A percentile compares a stretch with the other conserved stretches of the same genome.
Conservation (phyloP, 1,284 basidiomycete genomes). For the Porodaedalea pini region DNA sequence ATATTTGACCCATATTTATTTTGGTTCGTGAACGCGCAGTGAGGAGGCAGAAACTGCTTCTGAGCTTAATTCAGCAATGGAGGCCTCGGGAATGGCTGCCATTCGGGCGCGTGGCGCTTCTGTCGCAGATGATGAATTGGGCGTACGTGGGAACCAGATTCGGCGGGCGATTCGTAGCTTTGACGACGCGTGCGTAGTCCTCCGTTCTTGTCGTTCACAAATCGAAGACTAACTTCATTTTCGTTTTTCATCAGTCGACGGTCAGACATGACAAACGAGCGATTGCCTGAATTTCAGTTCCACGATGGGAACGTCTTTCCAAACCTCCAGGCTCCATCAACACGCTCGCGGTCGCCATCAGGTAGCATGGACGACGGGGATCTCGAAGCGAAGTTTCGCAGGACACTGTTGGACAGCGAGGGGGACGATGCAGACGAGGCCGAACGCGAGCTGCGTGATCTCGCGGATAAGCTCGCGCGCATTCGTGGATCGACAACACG, state of each 20-base stretch:
- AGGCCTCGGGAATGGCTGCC: conserved; percentile 15
- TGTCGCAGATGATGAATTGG: conserved; percentile 43
- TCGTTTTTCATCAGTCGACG: conserved; percentile 59
- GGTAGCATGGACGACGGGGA: conserved; percentile 51
- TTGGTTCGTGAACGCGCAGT: conserved; percentile 37
- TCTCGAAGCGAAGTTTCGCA: conserved; percentile 84
- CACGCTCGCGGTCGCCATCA: conserved; percentile 44
- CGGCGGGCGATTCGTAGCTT: conserved; percentile 84
- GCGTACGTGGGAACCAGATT: conserved; percentile 59
- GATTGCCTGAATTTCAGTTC: conserved; percentile 65
- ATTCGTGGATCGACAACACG: conserved; percentile 42
- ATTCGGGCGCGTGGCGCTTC: conserved; percentile 36
- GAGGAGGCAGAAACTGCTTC: conserved; percentile 94
- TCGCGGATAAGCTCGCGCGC: conserved; percentile 60
- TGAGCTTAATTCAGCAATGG: conserved; percentile 66
- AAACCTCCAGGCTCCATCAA: conserved; percentile 59
- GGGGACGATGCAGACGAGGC: conserved; percentile 47
- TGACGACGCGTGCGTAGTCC: conserved; percentile 75
- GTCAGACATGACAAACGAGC: conserved; percentile 91
- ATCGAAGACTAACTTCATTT: conserved; percentile 11
- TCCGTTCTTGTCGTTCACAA: neutral
- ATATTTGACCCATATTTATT: conserved; percentile 3
- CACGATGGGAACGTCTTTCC: conserved; percentile 35
- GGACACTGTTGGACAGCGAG: conserved; percentile 48
- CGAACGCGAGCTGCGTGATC: conserved; percentile 44